phyloP scores from a whole-genome alignment of 2,329 filamentous ascomycete species.

The Chaetomiaceae sp. region DNA sequence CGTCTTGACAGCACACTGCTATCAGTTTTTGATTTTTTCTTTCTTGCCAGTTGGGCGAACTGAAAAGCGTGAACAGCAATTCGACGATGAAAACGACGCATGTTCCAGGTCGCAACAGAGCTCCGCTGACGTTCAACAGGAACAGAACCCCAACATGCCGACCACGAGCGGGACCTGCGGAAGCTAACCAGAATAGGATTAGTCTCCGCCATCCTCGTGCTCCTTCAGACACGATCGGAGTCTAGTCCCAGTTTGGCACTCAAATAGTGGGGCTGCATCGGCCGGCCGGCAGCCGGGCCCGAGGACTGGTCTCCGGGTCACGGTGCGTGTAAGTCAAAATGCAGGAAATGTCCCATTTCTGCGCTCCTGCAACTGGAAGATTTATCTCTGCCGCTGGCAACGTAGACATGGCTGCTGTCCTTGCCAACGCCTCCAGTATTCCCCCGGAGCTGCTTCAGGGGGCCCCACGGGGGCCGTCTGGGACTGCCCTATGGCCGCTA shows the following conservation, averaged over 20 bases:
- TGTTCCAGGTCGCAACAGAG: too few relatives aligned
- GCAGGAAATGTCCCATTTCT: not conserved
- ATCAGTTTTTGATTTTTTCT: too few relatives aligned
- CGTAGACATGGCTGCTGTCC: not conserved
- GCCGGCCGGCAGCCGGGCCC: not conserved
- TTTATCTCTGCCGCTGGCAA: not conserved
- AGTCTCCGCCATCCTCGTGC: slow-evolving; percentile 26
- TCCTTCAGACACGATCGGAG: slow-evolving; percentile 27
- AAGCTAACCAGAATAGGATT: slow-evolving; percentile 26
- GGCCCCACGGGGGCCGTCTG: slow-evolving; percentile 2
- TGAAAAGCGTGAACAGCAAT: too few relatives aligned
- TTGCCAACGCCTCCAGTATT: not conserved
- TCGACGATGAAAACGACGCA: too few relatives aligned
- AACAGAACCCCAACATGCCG: not conserved
- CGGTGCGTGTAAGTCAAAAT: slow-evolving; percentile 1
- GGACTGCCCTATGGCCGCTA: not conserved
- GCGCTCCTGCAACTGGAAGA: not conserved
- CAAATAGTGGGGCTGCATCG: not conserved
- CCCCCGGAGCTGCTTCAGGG: not conserved
- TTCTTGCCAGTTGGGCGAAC: too few relatives aligned
- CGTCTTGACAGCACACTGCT: too few relatives aligned
- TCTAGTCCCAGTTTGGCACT: slow-evolving; percentile 29
- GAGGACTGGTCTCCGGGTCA: not conserved
- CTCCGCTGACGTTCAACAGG: not conserved
- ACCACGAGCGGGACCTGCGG: not conserved